A percentile compares a stretch with the other conserved stretches of the same genome.
Conservation (phyloP, 140 eudicot genomes). For the Oenanthe javanica region DNA sequence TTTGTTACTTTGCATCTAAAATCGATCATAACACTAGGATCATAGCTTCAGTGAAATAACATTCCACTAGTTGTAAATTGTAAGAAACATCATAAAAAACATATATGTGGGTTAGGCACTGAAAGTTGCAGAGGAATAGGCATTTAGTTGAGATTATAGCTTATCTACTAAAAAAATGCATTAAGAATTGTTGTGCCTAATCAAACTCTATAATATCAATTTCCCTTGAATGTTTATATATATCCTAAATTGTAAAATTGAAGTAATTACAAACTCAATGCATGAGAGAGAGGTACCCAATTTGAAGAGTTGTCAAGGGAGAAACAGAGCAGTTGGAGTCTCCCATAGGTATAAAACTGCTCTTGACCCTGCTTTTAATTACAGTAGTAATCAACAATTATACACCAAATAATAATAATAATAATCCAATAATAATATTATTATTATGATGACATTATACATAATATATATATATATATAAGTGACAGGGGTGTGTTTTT, state of each 20-base stretch:
- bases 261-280: no score
- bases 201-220: no score
- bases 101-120: not conserved
- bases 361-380: slow-evolving; percentile 22
- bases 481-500: no score
- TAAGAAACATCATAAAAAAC: not conserved
- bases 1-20: not conserved
- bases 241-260: not conserved
- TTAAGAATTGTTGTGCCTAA: no score
- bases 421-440: not conserved
- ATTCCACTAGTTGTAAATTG: not conserved
- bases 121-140: not conserved
- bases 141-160: not conserved
- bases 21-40: not conserved
- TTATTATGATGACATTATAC: not conserved
- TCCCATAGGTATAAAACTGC: slow-evolving; percentile 37
- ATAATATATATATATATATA: not conserved
- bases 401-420: slow-evolving; percentile 11
- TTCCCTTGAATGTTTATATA: not conserved
- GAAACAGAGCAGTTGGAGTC: slow-evolving; percentile 41
- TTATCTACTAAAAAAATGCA: no score
- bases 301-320: slow-evolving; percentile 60
- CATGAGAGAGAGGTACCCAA: no score
- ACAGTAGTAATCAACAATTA: slow-evolving; percentile 8
- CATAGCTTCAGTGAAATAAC: not conserved